Conservation (phyloP, 345 rosid species). For the Luvunga scandens region DNA sequence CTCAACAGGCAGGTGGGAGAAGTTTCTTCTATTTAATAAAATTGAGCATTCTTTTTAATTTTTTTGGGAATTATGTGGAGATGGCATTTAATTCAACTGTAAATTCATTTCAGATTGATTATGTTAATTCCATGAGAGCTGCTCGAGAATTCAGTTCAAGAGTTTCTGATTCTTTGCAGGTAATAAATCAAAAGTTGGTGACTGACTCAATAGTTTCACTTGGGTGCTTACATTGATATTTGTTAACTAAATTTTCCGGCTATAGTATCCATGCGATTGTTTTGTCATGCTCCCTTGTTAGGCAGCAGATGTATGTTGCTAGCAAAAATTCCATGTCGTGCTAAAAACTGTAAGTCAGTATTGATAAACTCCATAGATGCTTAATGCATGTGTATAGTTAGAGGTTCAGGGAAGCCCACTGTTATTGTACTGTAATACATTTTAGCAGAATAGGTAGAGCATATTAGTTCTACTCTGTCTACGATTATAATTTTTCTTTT, state of each 20-base stretch:
- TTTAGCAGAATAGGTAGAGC: constrained; percentile 1
- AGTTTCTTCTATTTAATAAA: constrained; percentile 8
- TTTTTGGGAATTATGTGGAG: constrained; percentile 4
- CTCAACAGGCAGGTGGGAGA: constrained; percentile 82
- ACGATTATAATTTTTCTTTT: constrained; percentile 8
- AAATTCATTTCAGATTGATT: constrained; percentile 56
- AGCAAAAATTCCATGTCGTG: not conserved
- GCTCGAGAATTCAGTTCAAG: constrained; percentile 80
- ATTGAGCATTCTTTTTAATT: constrained; percentile 3
- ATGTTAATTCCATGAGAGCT: constrained; percentile 88
- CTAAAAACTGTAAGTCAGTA: not conserved
- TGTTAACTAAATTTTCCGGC: not conserved
- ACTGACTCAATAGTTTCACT: not conserved
- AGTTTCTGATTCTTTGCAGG: constrained; percentile 80
- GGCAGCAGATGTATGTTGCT: not conserved
- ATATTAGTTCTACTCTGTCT: not conserved
- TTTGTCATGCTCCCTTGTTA: not conserved
- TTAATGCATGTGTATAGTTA: not conserved
- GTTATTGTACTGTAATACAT: not conserved
- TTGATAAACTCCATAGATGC: constrained; percentile 2
- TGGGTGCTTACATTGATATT: not conserved
- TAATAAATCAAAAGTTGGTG: constrained; percentile 21
- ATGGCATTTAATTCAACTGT: not conserved
- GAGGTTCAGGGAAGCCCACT: not conserved
- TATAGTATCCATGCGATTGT: not conserved